These are phyloP conservation scores for Fagopyrum esculentum DNA, from an alignment of 148 eudicot species.

Conservation along the genomic window DNA sequence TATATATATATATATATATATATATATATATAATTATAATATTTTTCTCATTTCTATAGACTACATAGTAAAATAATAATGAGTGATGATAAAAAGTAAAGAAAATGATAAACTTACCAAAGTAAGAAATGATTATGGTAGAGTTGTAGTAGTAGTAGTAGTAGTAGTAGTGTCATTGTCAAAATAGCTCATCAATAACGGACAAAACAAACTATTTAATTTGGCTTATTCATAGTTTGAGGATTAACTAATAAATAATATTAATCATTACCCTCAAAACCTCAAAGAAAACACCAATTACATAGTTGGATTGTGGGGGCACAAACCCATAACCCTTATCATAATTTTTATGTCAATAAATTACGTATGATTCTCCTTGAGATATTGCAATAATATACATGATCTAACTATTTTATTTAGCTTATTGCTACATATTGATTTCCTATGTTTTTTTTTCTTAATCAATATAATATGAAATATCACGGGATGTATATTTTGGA, in stretches of 20 bases:
- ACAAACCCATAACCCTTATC: too few relatives aligned
- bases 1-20: too few relatives aligned
- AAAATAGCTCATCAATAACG: background rate
- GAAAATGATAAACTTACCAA: background rate
- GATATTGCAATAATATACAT: too few relatives aligned
- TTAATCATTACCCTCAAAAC: background rate
- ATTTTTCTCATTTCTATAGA: background rate
- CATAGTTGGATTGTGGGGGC: background rate
- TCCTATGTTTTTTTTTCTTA: too few relatives aligned
- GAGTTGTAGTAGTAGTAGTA: too few relatives aligned
- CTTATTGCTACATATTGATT: too few relatives aligned
- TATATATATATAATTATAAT: background rate
- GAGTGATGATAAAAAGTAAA: background rate
- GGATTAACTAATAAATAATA: background rate
- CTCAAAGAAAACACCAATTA: background rate
- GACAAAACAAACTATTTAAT: background rate
- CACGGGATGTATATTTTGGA: too few relatives aligned
- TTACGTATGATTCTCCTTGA: too few relatives aligned
- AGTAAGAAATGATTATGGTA: background rate
- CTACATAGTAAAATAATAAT: background rate
- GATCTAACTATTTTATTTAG: too few relatives aligned
- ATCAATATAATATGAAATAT: too few relatives aligned
- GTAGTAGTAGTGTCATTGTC: background rate
- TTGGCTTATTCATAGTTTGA: background rate
- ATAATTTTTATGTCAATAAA: too few relatives aligned